Base-by-base conservation (phyloP, 805 yeast genomes). In the Cyberlindnera misumaiensis region DNA sequence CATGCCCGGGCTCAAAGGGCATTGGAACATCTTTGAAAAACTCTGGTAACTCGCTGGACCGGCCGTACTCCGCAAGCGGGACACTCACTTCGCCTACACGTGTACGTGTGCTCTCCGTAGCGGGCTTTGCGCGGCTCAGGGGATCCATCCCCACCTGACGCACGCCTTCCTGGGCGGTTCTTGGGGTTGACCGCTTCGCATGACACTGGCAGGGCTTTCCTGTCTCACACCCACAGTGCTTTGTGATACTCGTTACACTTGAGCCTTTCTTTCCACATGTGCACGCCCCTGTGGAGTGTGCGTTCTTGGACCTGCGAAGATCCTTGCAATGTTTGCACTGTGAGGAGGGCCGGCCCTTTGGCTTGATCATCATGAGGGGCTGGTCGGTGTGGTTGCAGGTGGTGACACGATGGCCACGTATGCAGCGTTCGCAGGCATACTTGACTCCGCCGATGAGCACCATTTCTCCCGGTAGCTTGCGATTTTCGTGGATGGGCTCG, bases 351-450 rank as follows among this genome's bases (percentile, higher is more conserved):
- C 98, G 70, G 3, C 98, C 98, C 57, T 93, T 93, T 13, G 95
- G 96, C 56, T 93, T 93, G 59, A 93, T 90, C 84, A 83, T 83
- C 57, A 84, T 81, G 49, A 93, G 65, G 4, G 95, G 94, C 54
- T 85, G 86, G 49, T 93, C 96, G 0, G 89, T 77, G 59, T 93
- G 98, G 32, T 82, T 80, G 62, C 98, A 93, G 3, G 95, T 78
- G 1, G 96, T 84, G 33, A 90, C 98, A 38, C 98, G 69, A 56
- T 93, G 98, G 32, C 98, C 98, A 44, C 98, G 72, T 35, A 93
- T 89, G 62, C 98, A 90, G 43, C 96, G 68, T 48, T 88, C 95
- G 60, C 98, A 90, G 42, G 98, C 97, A 61, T 88, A 90, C 58
- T 93, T 90, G 47, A 85, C 81, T 28, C 97, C 97, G 53, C 88